These are phyloP conservation scores for Sporothrix curviconia DNA, from an alignment of 2,329 filamentous ascomycete genomes.

Conservation along the genomic window DNA sequence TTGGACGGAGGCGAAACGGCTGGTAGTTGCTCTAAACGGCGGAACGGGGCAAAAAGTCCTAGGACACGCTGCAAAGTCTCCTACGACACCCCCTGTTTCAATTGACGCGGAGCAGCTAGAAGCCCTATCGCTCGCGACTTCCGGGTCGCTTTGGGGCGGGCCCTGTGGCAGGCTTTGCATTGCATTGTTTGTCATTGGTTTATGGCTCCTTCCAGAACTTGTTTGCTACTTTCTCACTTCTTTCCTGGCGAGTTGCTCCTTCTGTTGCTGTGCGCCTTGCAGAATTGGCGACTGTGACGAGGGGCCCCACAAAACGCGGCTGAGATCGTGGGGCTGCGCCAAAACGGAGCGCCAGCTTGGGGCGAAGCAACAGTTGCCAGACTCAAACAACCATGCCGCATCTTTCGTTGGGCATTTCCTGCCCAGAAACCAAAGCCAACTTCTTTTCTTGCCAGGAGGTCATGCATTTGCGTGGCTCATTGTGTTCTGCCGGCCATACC, in stretches of 20 bases:
- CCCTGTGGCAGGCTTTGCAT: neutral
- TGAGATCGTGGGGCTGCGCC: slow-evolving; percentile 8
- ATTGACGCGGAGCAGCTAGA: no score
- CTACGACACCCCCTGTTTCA: no score
- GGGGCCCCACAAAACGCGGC: slow-evolving; percentile 14
- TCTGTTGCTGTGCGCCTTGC: neutral
- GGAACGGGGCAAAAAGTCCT: slow-evolving; percentile 5
- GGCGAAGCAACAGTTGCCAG: no score
- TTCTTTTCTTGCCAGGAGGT: neutral
- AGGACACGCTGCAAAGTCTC: neutral
- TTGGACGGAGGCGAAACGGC: no score
- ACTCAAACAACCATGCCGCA: no score
- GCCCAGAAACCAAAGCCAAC: neutral
- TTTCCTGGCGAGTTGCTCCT: neutral
- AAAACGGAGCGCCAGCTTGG: no score
- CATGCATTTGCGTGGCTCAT: neutral
- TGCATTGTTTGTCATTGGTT: neutral
- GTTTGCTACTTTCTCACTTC: neutral
- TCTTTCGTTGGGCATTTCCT: neutral
- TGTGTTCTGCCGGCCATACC: neutral
- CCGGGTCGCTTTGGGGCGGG: no score
- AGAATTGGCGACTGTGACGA: slow-evolving; percentile 1
- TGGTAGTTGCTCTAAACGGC: no score
- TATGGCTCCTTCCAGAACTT: no score
- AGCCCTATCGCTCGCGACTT: no score